Evolutionary conservation across 176 grass and related monocot genomes (phyloP), one percentile per base, ranked within the genome.

Genomic region (Raddia distichophylla): DNA sequence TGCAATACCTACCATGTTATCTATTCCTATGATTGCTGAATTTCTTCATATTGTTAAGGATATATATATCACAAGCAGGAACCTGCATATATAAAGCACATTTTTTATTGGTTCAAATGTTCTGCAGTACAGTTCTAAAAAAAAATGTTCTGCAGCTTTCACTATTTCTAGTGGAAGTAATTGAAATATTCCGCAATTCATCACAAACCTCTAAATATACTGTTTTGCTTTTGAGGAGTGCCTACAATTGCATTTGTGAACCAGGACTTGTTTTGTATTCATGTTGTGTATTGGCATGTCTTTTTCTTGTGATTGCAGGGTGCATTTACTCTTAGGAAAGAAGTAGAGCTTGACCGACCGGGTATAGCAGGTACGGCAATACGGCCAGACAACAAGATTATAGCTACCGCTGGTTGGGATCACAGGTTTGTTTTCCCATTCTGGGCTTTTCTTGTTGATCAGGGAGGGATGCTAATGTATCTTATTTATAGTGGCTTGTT

Each of bases 361-460:
- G 91, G 96, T 80, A 83, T 89, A 74, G 75, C 90, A 15, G 85
- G 72, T 50, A 93, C 85, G 59, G 77, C 93, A 0, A 91, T 98
- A 86, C 90, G 93, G 35, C 79, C 60, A 80, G 96, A 98, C 76
- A 88, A 71, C 64, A 98, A 91, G 90, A 98, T 98, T 61, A 64
- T 89, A 54, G 93, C 96, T 81, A 91, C 93, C 3, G 90, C 93
- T 84, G 96, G 96, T 71, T 98, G 96, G 92, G 96, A 98, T 86
- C 90, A 95, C 75, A 92, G 90, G 95, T 98, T 87, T 40, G 34
- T 71, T 81, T 66, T 33, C 16, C 44, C 64, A 73, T 84, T 74
- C 45, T 75, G 60, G 44, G 76, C 40, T 71, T 73, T 80, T 76
- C 35, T 76, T 40, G 16, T 67, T 53, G 11, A 55, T 8, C 13